Conservation (phyloP, 257 asterid genomes). For the Penstemon eatonii region DNA sequence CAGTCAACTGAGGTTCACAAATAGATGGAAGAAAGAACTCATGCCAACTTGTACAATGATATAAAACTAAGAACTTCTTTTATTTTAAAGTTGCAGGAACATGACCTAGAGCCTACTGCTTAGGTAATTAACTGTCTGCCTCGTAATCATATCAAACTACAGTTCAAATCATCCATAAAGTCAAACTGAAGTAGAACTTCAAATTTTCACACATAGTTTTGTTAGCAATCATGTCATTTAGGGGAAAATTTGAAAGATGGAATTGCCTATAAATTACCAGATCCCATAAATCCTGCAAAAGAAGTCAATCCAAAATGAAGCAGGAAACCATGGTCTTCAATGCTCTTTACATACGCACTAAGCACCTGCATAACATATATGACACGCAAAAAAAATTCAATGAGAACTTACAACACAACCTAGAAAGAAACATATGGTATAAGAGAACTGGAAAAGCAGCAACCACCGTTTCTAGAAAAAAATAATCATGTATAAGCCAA, state of each 20-base stretch:
- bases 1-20: slow-evolving; percentile 10
- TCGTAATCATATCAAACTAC: slow-evolving; percentile 4
- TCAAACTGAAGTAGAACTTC: not conserved
- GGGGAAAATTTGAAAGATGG: slow-evolving; percentile 15
- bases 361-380: slow-evolving; percentile 61
- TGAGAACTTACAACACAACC: slow-evolving; percentile 7
- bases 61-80: not conserved
- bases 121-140: slow-evolving; percentile 10
- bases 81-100: not conserved
- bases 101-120: slow-evolving; percentile 9
- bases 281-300: slow-evolving; percentile 78
- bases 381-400: slow-evolving; percentile 12
- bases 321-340: slow-evolving; percentile 94
- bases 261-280: slow-evolving; percentile 49
- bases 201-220: slow-evolving; percentile 1
- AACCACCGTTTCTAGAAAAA: not conserved
- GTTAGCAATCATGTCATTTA: slow-evolving; percentile 12
- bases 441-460: slow-evolving; percentile 6
- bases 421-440: slow-evolving; percentile 16
- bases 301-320: slow-evolving; percentile 75
- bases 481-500: not conserved
- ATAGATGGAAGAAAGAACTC: not conserved
- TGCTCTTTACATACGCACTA: slow-evolving; percentile 78
- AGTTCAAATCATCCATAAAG: not conserved
- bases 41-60: slow-evolving; percentile 12